These are phyloP conservation scores for Draba incana DNA, from an alignment of 345 rosid genomes.

Conservation along the genomic window DNA sequence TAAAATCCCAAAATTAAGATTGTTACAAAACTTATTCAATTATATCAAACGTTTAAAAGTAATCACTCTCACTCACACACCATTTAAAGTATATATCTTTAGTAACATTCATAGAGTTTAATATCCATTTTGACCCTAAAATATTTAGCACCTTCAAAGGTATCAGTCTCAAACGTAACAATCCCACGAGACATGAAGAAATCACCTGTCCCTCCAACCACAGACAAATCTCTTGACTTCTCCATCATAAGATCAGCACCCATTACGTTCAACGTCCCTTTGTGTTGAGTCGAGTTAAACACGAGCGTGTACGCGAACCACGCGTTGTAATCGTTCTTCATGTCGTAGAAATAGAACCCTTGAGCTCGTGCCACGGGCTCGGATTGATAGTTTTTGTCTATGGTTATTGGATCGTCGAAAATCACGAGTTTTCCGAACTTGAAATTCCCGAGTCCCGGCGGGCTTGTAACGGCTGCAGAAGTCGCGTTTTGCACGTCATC, in stretches of 20 bases:
- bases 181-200: slow-evolving; percentile 80
- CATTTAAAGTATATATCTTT: background rate
- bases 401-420: slow-evolving; percentile 65
- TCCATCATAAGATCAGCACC: slow-evolving; percentile 70
- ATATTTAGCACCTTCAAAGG: slow-evolving; percentile 61
- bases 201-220: slow-evolving; percentile 77
- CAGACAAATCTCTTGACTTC: slow-evolving; percentile 71
- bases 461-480: slow-evolving; percentile 42
- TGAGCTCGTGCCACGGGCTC: slow-evolving; percentile 58
- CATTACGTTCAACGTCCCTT: slow-evolving; percentile 61
- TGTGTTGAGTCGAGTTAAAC: slow-evolving; percentile 63
- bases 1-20: no score
- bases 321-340: slow-evolving; percentile 49
- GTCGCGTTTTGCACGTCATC: slow-evolving; percentile 54
- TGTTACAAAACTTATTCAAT: slow-evolving; percentile 7
- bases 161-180: slow-evolving; percentile 61
- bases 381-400: slow-evolving; percentile 49
- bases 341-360: slow-evolving; percentile 68
- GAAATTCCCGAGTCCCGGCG: slow-evolving; percentile 47
- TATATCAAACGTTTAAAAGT: background rate
- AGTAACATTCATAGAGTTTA: slow-evolving; percentile 44
- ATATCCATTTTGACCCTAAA: slow-evolving; percentile 51
- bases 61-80: background rate
- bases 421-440: slow-evolving; percentile 53
- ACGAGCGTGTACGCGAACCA: slow-evolving; percentile 70